Conservation (phyloP, 805 yeast genomes). For the Saccharomyces mikatae region DNA sequence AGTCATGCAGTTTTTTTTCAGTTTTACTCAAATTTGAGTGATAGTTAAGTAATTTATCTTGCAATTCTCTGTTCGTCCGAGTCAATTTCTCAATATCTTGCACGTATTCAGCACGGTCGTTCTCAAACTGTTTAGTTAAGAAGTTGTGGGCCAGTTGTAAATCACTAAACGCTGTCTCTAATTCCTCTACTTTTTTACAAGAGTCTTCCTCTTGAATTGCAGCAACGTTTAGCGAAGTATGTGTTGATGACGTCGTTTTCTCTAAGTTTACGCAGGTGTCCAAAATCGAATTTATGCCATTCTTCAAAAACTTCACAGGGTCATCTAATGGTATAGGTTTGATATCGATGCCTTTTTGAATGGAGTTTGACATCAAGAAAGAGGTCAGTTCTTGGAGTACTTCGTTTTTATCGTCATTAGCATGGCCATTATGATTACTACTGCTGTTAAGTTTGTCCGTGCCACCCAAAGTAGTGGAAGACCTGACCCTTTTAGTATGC, state of each 20-base stretch:
- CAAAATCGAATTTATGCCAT: slow-evolving; percentile 22
- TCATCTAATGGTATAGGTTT: slow-evolving; percentile 18
- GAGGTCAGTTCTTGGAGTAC: slow-evolving; percentile 25
- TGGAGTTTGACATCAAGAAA: slow-evolving; percentile 23
- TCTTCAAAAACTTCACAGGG: slow-evolving; percentile 23
- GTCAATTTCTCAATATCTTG: slow-evolving; percentile 47
- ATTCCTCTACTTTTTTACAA: slow-evolving; percentile 13
- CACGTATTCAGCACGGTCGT: slow-evolving; percentile 50
- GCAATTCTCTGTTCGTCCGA: slow-evolving; percentile 42
- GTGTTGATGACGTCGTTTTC: background rate
- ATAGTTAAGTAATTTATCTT: slow-evolving; percentile 40
- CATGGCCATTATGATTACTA: background rate
- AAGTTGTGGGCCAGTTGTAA: slow-evolving; percentile 65
- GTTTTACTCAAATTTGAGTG: slow-evolving; percentile 32
- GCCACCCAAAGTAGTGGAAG: background rate
- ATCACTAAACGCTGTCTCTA: slow-evolving; percentile 57
- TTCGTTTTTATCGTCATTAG: slow-evolving; percentile 2
- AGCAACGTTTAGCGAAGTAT: background rate
- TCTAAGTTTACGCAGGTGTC: slow-evolving; percentile 1
- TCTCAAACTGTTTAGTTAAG: slow-evolving; percentile 58
- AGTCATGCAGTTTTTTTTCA: slow-evolving; percentile 30
- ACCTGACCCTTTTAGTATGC: background rate
- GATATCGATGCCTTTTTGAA: slow-evolving; percentile 24
- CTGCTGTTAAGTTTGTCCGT: background rate
- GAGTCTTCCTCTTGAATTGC: background rate